Evolutionary conservation across 441 rosid genomes (phyloP), one percentile per base, ranked within the genome.

Genomic region (Francoa sonchifolia): DNA sequence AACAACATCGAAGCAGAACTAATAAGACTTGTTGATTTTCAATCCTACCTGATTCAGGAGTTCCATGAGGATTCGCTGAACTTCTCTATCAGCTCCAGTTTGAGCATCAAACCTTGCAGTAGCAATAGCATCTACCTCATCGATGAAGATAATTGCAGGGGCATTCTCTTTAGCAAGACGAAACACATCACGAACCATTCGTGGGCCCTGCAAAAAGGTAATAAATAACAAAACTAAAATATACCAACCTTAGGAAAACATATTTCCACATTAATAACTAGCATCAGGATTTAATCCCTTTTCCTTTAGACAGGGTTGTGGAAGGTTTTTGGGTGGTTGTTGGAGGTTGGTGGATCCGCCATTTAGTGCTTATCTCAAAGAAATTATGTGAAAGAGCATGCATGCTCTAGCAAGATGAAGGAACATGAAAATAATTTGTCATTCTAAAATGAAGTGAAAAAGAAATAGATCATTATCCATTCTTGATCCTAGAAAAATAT

Each of bases 21-120:
- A n/a, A n/a, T n/a, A n/a, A n/a, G n/a, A n/a, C n/a, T n/a, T n/a
- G n/a, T n/a, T n/a, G 35, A 32, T 7, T 12, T 15, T 37, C 6
- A 3, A 1, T 37, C 31, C 39, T 39, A 77, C 97, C 94, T 90
- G 98, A 64, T 90, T 90, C 47, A 90, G 69, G 10, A 90, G 89
- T 43, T 90, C 98, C 98, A 90, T 90, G 44, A 90, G 77, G 46
- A 90, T 90, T 4, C 98, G 69, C 58, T 90, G 98, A 67, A 90
- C 98, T 61, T 90, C 98, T 66, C 98, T 76, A 59, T 90, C 96
- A 45, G 98, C 98, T 50, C 98, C 98, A 12, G 98, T 90, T 68
- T 90, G 98, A 57, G 98, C 98, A 73, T 90, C 98, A 59, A 90
- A 90, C 76, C 98, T 76, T 45, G 98, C 98, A 25, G 96, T 90